Evolutionary conservation across 148 eudicot genomes (phyloP).

Genomic region (Chenopodium berlandieri): DNA sequence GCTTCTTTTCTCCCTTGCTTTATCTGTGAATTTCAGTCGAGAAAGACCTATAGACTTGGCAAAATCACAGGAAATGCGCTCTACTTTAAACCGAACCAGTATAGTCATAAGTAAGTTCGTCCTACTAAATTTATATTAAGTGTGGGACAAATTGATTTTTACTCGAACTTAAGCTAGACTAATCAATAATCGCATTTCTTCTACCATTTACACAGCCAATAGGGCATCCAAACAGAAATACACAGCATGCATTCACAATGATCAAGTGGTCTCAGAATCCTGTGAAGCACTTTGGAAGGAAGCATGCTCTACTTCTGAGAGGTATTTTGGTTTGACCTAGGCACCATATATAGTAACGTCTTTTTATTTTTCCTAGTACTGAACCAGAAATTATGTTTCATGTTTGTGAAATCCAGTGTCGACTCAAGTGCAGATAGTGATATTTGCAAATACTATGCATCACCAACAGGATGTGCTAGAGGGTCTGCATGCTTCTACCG

Average conservation of each 20-base stretch:
- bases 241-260: constrained; percentile 26
- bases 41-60: constrained; percentile 45
- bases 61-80: constrained; percentile 41
- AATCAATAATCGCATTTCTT: not conserved
- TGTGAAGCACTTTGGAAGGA: constrained; percentile 29
- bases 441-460: constrained; percentile 33
- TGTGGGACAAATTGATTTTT: not conserved
- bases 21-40: constrained; percentile 24
- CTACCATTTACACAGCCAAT: constrained; percentile 27
- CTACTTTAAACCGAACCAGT: constrained; percentile 31
- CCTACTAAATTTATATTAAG: not conserved
- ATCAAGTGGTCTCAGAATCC: constrained; percentile 31
- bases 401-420: constrained; percentile 21
- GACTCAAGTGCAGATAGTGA: constrained; percentile 27
- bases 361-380: not conserved
- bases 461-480: constrained; percentile 37
- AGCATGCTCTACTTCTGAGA: constrained; percentile 25
- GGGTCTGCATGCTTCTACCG: constrained; percentile 35
- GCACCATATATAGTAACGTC: not conserved
- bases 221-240: constrained; percentile 28
- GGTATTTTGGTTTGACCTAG: constrained; percentile 20
- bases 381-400: not conserved
- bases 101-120: constrained; percentile 34
- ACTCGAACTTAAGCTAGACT: not conserved
- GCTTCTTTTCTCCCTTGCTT: not conserved